Conservation (phyloP, 768 basidiomycete genomes). For the Lyophyllum shimeji region DNA sequence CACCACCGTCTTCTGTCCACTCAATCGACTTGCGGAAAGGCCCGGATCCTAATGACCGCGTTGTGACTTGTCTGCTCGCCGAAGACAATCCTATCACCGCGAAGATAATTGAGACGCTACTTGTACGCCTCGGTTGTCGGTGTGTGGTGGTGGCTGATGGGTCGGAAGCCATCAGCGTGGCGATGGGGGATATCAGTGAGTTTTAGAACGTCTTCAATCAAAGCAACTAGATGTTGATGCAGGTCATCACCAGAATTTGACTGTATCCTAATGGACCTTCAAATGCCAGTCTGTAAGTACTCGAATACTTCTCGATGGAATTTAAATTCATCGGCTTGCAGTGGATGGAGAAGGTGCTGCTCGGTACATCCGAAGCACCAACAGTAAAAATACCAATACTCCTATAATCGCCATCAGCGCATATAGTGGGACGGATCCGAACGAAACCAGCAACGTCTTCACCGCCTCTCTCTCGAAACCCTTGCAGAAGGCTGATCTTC, state of each 20-base stretch:
- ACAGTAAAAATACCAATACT: slow-evolving; percentile 90
- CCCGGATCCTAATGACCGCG: slow-evolving; percentile 78
- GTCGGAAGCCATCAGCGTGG: slow-evolving; percentile 94
- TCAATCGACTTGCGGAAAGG: slow-evolving; percentile 79
- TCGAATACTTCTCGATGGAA: not conserved
- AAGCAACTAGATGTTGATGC: slow-evolving; percentile 18
- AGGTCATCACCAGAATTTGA: slow-evolving; percentile 71
- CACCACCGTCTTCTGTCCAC: slow-evolving; percentile 83
- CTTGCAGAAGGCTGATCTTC: slow-evolving; percentile 81
- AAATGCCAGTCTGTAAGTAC: slow-evolving; percentile 88
- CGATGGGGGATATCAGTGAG: slow-evolving; percentile 97
- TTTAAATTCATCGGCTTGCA: slow-evolving; percentile 21
- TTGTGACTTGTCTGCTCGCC: slow-evolving; percentile 91
- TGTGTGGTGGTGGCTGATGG: slow-evolving; percentile 96
- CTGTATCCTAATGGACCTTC: slow-evolving; percentile 91
- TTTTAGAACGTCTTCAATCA: slow-evolving; percentile 19
- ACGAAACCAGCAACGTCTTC: slow-evolving; percentile 68
- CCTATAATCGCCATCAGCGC: slow-evolving; percentile 93
- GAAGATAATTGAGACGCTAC: slow-evolving; percentile 94
- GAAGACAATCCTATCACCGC: slow-evolving; percentile 98
- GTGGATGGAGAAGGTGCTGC: slow-evolving; percentile 97
- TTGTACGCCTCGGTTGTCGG: slow-evolving; percentile 92
- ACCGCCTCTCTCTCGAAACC: slow-evolving; percentile 87
- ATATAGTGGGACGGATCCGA: slow-evolving; percentile 71
- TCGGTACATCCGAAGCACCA: slow-evolving; percentile 94